Evolutionary conservation across 768 basidiomycete species (phyloP).

Genomic region (Tricholoma sp.): DNA sequence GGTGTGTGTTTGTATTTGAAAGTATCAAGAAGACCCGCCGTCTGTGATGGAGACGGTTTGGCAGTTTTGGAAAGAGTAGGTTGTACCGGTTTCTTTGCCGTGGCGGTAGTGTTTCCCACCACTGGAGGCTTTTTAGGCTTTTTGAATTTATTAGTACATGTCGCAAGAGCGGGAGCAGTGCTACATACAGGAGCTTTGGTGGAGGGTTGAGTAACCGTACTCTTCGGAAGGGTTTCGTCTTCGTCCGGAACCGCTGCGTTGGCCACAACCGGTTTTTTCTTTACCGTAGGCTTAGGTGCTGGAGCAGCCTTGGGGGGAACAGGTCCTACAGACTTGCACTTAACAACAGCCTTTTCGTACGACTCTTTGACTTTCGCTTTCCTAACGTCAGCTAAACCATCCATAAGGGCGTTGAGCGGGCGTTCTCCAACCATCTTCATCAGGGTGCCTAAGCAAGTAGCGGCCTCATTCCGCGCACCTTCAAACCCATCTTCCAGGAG

Average conservation of each 20-base stretch:
- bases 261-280: constrained; percentile 26
- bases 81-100: constrained; percentile 41
- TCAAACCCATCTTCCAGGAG: constrained; percentile 87
- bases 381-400: constrained; percentile 78
- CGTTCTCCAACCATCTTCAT: constrained; percentile 98
- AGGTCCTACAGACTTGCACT: constrained; percentile 65
- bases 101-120: constrained; percentile 28
- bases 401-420: constrained; percentile 81
- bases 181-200: constrained; percentile 40
- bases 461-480: constrained; percentile 87
- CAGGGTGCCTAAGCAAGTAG: constrained; percentile 77
- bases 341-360: constrained; percentile 87
- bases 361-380: constrained; percentile 94
- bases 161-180: neutral
- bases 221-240: constrained; percentile 23
- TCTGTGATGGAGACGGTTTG: constrained; percentile 44
- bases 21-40: constrained; percentile 61
- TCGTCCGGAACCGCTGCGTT: constrained; percentile 17
- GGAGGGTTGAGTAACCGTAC: constrained; percentile 46
- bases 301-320: constrained; percentile 47
- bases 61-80: constrained; percentile 32
- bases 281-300: constrained; percentile 17
- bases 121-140: constrained; percentile 50
- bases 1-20: constrained; percentile 90
- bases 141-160: constrained; percentile 5